Evolutionary conservation across 2,329 filamentous ascomycete genomes (phyloP).

Genomic region (Cladosporium sp.): DNA sequence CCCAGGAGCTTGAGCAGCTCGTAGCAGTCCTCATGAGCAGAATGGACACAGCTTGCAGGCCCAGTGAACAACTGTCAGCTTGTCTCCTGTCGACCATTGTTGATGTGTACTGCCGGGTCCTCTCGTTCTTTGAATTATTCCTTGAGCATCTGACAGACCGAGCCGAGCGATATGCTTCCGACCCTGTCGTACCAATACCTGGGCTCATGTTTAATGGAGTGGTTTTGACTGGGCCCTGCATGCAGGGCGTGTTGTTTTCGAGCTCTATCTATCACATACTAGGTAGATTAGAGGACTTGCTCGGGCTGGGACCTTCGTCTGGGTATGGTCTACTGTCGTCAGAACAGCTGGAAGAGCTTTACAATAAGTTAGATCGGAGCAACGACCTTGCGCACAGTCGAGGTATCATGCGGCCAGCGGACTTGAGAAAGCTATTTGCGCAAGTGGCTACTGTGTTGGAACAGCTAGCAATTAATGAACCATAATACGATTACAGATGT

Average conservation of each 20-base stretch:
- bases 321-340: not conserved
- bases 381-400: not conserved
- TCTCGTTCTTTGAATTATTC: not conserved
- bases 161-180: not conserved
- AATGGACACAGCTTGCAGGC: not conserved
- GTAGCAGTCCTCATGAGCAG: not conserved
- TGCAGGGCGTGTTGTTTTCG: not conserved
- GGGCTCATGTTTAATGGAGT: not conserved
- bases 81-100: not conserved
- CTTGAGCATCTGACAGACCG: not conserved
- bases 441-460: not conserved
- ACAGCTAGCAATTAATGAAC: not conserved
- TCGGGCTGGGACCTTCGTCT: not conserved
- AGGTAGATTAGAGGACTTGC: not conserved
- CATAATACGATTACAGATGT: not conserved
- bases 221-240: not conserved
- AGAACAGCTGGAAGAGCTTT: not conserved
- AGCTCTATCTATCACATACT: not conserved
- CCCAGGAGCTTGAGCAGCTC: not conserved
- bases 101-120: not conserved
- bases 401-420: slow-evolving; percentile 2
- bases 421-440: not conserved
- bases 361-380: not conserved
- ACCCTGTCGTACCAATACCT: not conserved
- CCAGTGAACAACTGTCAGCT: not conserved